Evolutionary conservation across 1,284 basidiomycete genomes (phyloP), one percentile per base, ranked within the genome.

Genomic region (Leccinum pachyderme): DNA sequence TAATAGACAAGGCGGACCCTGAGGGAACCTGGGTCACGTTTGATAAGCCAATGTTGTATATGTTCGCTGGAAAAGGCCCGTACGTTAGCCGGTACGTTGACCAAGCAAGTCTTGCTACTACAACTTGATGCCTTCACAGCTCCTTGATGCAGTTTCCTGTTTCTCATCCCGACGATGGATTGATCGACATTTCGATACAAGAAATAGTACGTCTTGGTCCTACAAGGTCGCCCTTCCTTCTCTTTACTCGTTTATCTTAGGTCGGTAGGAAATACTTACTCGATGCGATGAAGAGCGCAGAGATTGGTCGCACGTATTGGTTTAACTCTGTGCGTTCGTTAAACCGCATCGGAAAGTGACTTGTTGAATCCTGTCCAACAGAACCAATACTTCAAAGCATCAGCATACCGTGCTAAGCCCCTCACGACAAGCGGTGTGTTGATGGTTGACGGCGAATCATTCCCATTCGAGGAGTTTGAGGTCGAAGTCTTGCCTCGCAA

Each of bases 111-210:
- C 27, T 31, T 33, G 0, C 4, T n/a, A 32, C 7, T 2, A 4
- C 44, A 29, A 53, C 44, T 13, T 46, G 22, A 53, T 53, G 2
- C 8, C 47, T 39, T 15, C 29, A 49, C 51, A 84, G 87, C 49
- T 89, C 93, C 67, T 75, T 92, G 41, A 90, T 94, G 86, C 87
- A 93, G 52, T 95, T 94, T 71, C 93, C 93, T 0, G 85, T 91
- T 4, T 86, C 91, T 1, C 72, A 85, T 37, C 84, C 89, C 0
- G 84, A 89, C 49, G 88, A 93, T 64, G 94, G 93, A 0, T 68
- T 87, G 37, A 83, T 96, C 52, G 93, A 97, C 66, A 72, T 96
- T 22, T 82, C 83, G 35, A 75, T 86, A 18, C 87, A 94, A 73
- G 81, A 82, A 52, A 62, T 79, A 52, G 91, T 90, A 60, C 51